Evolutionary conservation across 1,139 yeast species (phyloP).

Genomic region (Kodamaea sp.): DNA sequence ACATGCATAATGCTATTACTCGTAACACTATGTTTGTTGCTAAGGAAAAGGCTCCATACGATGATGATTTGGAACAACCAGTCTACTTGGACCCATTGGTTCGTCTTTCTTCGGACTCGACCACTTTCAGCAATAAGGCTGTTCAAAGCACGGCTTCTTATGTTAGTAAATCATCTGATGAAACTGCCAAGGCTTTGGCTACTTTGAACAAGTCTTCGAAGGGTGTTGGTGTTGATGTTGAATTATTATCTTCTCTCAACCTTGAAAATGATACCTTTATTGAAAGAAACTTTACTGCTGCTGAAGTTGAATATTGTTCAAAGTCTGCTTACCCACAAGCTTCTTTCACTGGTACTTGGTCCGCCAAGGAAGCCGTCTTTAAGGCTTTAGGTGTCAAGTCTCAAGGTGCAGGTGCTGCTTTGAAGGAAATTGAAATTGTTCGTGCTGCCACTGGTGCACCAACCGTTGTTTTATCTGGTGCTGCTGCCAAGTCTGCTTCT

Average conservation of each 20-base stretch:
- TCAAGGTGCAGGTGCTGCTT: slow-evolving; percentile 92
- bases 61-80: slow-evolving; percentile 77
- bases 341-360: slow-evolving; percentile 97
- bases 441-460: slow-evolving; percentile 83
- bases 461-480: slow-evolving; percentile 67
- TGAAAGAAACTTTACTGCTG: slow-evolving; percentile 83
- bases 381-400: slow-evolving; percentile 88
- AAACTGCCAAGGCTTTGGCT: slow-evolving; percentile 50
- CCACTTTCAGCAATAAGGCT: slow-evolving; percentile 45
- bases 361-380: slow-evolving; percentile 98
- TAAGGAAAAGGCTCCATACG: slow-evolving; percentile 90
- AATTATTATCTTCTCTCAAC: slow-evolving; percentile 76
- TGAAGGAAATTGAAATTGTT: slow-evolving; percentile 82
- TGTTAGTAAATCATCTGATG: slow-evolving; percentile 33
- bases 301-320: slow-evolving; percentile 76
- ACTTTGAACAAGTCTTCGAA: slow-evolving; percentile 48
- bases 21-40: slow-evolving; percentile 89
- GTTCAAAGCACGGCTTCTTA: slow-evolving; percentile 35
- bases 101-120: slow-evolving; percentile 61
- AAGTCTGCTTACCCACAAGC: slow-evolving; percentile 76
- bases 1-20: slow-evolving; percentile 93
- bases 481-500: slow-evolving; percentile 71
- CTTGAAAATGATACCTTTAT: slow-evolving; percentile 82
- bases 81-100: slow-evolving; percentile 97
- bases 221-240: slow-evolving; percentile 97